Conservation (phyloP, 2,329 filamentous ascomycete genomes). For the Beauveria bassiana region DNA sequence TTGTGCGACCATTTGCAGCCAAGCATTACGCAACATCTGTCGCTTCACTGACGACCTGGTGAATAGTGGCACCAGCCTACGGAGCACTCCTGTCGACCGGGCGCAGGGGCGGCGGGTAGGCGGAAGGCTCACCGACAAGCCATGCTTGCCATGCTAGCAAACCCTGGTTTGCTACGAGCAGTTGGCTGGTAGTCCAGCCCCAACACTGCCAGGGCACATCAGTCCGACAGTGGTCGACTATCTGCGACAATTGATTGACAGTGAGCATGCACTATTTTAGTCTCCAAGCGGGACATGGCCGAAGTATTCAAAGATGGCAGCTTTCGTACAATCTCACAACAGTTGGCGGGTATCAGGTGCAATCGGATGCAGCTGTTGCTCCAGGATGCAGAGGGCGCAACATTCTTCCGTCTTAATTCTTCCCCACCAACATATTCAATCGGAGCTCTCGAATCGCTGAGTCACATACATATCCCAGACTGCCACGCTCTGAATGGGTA, state of each 20-base stretch:
- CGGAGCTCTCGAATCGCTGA: not conserved
- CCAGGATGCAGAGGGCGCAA: not conserved
- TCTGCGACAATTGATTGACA: not conserved
- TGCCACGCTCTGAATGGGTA: not conserved
- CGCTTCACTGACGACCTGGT: not conserved
- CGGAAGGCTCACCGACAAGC: constrained; percentile 4
- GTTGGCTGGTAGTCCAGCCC: not conserved
- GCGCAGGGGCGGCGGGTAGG: not conserved
- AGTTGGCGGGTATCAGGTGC: not conserved
- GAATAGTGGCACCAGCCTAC: not conserved
- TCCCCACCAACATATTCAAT: not conserved
- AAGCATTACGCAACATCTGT: constrained; percentile 1
- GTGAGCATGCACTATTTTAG: constrained; percentile 1
- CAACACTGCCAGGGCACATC: not conserved
- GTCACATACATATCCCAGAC: not conserved
- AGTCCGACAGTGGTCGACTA: not conserved
- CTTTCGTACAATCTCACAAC: constrained; percentile 7
- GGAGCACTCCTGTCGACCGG: not conserved
- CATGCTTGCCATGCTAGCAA: not conserved
- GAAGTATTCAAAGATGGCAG: not conserved
- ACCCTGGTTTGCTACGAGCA: not conserved
- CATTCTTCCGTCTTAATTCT: not conserved
- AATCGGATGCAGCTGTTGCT: not conserved
- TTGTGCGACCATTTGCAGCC: not conserved
- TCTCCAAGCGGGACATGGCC: not conserved